Base-by-base conservation (phyloP, 2,329 filamentous ascomycete species). In the Didymella lethalis region DNA sequence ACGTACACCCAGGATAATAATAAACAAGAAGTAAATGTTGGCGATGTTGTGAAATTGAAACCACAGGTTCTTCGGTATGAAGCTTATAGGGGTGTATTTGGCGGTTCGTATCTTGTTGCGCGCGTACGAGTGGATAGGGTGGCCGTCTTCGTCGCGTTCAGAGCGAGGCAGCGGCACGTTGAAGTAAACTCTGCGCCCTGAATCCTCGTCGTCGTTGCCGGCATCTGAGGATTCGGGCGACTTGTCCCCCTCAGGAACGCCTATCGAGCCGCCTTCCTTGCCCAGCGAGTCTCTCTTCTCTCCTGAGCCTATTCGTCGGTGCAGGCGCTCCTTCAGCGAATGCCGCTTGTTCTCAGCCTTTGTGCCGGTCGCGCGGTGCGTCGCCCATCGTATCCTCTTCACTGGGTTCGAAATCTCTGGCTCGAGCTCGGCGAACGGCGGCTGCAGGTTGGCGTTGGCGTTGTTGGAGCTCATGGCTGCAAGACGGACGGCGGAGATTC, bases 11-110 rank as follows among this genome's bases (percentile, higher is more conserved):
- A 99, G 85, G 74, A 99, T 96, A 75, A 97, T 93, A 70, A 94
- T 86, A 80, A 98, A 97, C 68, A 98, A 83, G 85, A 99, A 99
- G 81, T 98, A 99, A 53, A 98, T 90, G 78, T 99, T 99, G 74
- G 95, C 95, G 71, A 99, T 90, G 74, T 98, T 98, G 80, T 99
- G 94, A 75, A 99, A 98, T 78, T 99, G 96, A 65, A 96, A 92
- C 88, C 90, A 99, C 73, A 99, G 75, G 79, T 99, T 98, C 82
- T 98, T 98, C 14, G 95, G 95, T 28, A 99, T 78, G 79, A 99
- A 99, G 60, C 91, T 96, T 64, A 99, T 79, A 8, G 96, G 90
- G 7, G 95, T 99, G 78, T 99, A 99, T 80, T 98, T 99, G 59
- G 95, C 92, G 3, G 95, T 99, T 68, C 96, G 86, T 76, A 99